phyloP scores from a whole-genome alignment of 2,329 filamentous ascomycete species.

The Aspergillus sp. region DNA sequence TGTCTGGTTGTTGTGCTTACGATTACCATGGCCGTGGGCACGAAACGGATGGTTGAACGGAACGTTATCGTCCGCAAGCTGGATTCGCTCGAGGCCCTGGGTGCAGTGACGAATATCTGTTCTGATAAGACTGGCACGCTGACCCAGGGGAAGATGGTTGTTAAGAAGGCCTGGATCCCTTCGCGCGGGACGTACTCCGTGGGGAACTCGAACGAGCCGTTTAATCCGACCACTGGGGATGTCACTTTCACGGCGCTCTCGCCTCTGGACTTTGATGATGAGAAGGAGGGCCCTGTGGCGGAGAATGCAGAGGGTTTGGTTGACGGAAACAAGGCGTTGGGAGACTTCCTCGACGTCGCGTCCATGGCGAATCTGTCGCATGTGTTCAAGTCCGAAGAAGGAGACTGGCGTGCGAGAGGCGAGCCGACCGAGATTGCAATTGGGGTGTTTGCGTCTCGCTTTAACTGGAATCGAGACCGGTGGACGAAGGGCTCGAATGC shows the following conservation, averaged over 20 bases:
- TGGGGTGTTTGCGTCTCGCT: conserved; percentile 70
- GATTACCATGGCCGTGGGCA: conserved; percentile 65
- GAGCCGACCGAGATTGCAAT: conserved; percentile 74
- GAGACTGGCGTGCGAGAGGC: conserved; percentile 62
- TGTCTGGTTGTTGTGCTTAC: conserved; percentile 65
- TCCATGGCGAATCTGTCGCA: conserved; percentile 66
- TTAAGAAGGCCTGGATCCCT: conserved; percentile 60
- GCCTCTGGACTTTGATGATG: conserved; percentile 34
- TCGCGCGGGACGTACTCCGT: conserved; percentile 58
- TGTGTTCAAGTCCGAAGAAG: conserved; percentile 55
- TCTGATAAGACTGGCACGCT: conserved; percentile 62
- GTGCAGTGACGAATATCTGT: conserved; percentile 61
- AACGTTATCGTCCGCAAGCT: conserved; percentile 60
- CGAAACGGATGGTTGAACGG: conserved; percentile 57
- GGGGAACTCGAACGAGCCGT: conserved; percentile 54
- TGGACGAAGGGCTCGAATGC: conserved; percentile 52
- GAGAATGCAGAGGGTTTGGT: conserved; percentile 36
- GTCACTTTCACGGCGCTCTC: conserved; percentile 41
- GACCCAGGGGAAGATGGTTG: conserved; percentile 65
- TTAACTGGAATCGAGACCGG: conserved; percentile 61
- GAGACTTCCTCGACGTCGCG: conserved; percentile 61
- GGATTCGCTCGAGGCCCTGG: conserved; percentile 59
- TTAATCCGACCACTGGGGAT: conserved; percentile 56
- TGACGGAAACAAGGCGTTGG: conserved; percentile 48
- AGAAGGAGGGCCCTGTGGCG: conserved; percentile 17